phyloP scores from a whole-genome alignment of 2,329 filamentous ascomycete species.

The Sporothrix luriei region DNA sequence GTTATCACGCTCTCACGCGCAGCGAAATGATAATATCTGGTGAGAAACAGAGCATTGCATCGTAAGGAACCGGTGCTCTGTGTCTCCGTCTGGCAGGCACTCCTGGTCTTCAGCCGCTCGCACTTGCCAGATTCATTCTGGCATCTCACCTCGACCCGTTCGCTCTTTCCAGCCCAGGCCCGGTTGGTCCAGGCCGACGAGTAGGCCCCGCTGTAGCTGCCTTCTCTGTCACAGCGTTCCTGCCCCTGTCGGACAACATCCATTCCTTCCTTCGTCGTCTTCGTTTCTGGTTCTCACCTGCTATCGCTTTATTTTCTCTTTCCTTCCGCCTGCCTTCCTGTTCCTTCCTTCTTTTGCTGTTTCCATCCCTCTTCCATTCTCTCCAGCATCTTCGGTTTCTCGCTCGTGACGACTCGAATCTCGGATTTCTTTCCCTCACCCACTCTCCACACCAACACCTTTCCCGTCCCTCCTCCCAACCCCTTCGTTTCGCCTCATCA shows the following conservation, averaged over 20 bases:
- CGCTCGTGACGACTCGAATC: not conserved
- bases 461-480: not conserved
- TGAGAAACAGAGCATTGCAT: not conserved
- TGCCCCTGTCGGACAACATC: conserved; percentile 14
- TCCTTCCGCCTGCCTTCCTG: not conserved
- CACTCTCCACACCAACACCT: not conserved
- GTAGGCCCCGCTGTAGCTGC: conserved; percentile 19
- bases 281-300: not conserved
- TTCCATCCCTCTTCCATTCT: not conserved
- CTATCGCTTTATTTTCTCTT: not conserved
- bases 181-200: conserved; percentile 6
- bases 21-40: not conserved
- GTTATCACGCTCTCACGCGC: not conserved
- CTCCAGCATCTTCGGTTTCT: not conserved
- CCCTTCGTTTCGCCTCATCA: not conserved
- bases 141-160: conserved; percentile 22
- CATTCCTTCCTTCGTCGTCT: conserved; percentile 6
- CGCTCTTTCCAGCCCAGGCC: conserved; percentile 6
- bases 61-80: not conserved
- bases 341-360: not conserved
- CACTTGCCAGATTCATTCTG: conserved; percentile 13
- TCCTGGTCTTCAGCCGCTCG: not conserved
- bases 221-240: conserved; percentile 28
- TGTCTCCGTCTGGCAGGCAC: not conserved
- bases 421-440: not conserved